Conservation (phyloP, 352 stramenopile genomes). For the Globisporangium rhizosaccharum region DNA sequence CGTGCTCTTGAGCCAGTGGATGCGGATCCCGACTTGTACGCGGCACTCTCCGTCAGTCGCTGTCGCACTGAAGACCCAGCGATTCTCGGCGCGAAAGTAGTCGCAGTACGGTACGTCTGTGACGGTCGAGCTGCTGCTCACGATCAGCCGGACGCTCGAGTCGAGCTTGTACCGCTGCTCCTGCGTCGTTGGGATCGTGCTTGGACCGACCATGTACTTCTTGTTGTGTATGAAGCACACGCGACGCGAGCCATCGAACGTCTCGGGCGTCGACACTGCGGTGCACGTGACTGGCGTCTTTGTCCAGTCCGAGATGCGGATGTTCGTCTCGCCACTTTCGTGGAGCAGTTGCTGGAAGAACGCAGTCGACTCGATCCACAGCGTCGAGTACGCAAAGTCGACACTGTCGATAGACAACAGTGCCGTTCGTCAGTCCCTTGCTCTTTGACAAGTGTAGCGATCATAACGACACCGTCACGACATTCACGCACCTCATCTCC, state of each 20-base stretch:
- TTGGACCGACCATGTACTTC: conserved; percentile 85
- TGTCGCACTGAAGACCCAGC: conserved; percentile 77
- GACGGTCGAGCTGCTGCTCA: conserved; percentile 68
- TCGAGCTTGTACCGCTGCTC: conserved; percentile 63
- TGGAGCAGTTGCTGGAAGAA: conserved; percentile 49
- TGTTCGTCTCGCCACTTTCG: conserved; percentile 45
- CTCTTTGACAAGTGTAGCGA: background rate
- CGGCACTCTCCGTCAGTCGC: conserved; percentile 30
- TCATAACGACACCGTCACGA: background rate
- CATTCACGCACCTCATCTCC: conserved; percentile 48
- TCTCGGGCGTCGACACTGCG: conserved; percentile 47
- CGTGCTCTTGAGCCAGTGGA: conserved; percentile 80
- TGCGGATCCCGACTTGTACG: conserved; percentile 57
- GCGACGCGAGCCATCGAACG: conserved; percentile 48
- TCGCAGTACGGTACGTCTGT: conserved; percentile 81
- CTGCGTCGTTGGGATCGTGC: conserved; percentile 68
- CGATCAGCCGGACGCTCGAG: conserved; percentile 36
- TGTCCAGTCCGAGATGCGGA: conserved; percentile 50
- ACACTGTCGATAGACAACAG: conserved; percentile 29
- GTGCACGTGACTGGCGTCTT: conserved; percentile 40
- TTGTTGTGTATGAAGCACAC: conserved; percentile 82
- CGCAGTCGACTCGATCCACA: conserved; percentile 57
- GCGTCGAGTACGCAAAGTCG: conserved; percentile 44
- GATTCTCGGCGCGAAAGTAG: conserved; percentile 83
- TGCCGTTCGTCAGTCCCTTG: background rate